Percentiles rank a stretch among this genome's conserved stretches.
These are phyloP conservation scores for Cornus kousa DNA, from an alignment of 148 eudicot species.

Conservation along the genomic window DNA sequence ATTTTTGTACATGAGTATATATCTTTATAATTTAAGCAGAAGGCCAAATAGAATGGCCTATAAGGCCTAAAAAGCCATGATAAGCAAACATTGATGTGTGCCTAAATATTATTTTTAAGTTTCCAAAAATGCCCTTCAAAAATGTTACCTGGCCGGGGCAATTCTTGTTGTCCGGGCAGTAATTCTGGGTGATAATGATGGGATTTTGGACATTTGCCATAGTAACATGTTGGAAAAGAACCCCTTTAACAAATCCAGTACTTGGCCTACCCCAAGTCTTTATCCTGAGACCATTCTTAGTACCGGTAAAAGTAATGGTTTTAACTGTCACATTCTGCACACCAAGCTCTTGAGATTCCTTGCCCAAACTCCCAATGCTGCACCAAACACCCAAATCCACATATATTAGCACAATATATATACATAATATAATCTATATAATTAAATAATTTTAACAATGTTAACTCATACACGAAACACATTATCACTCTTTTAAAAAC, in stretches of 20 bases:
- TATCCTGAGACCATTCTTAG: constrained; percentile 16
- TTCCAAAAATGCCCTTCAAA: background rate
- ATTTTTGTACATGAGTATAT: no score
- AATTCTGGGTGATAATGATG: constrained; percentile 19
- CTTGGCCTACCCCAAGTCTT: constrained; percentile 13
- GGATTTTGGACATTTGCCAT: constrained; percentile 23
- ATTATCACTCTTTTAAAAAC: no score
- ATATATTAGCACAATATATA: background rate
- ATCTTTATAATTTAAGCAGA: no score
- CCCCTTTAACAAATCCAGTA: constrained; percentile 13
- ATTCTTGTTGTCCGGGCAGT: constrained; percentile 13
- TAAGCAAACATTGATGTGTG: background rate
- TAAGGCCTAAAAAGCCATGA: no score
- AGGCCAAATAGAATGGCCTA: no score
- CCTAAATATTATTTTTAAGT: background rate
- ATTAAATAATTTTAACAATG: no score
- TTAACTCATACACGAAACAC: background rate
- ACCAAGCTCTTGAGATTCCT: constrained; percentile 9
- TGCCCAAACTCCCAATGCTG: constrained; percentile 19
- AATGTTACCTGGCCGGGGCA: constrained; percentile 22
- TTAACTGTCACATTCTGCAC: constrained; percentile 21
- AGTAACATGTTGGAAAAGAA: constrained; percentile 1
- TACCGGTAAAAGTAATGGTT: constrained; percentile 5
- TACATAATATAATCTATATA: background rate
- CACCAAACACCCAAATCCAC: background rate